Percentiles rank a stretch among this genome's conserved stretches.
Conservation (phyloP, 1,284 basidiomycete genomes). For the Cutaneotrichosporon mucoides region DNA sequence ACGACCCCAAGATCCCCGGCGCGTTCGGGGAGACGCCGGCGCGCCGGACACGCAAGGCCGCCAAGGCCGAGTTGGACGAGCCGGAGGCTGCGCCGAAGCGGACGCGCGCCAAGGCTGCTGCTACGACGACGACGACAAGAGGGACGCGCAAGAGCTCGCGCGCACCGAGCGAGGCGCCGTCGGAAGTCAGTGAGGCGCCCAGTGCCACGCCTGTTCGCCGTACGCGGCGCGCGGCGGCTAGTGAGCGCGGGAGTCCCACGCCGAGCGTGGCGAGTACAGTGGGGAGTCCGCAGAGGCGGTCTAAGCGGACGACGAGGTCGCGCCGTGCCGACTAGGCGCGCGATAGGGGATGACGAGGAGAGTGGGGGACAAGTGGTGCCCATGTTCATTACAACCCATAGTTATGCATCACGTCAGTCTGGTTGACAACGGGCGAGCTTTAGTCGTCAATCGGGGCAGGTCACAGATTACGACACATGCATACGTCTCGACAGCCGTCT, state of each 20-base stretch:
- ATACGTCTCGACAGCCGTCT: constrained; percentile 4
- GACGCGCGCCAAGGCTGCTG: constrained; percentile 22
- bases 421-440: too few species aligned
- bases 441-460: background rate
- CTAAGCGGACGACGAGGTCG: constrained; percentile 15
- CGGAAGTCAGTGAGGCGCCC: constrained; percentile 18
- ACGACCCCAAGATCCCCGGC: constrained; percentile 5
- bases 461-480: constrained; percentile 6
- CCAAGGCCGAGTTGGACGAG: constrained; percentile 29
- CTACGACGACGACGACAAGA: too few species aligned
- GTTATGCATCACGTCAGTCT: background rate
- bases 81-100: constrained; percentile 22
- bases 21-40: constrained; percentile 5
- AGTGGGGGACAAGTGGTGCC: background rate
- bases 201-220: constrained; percentile 20
- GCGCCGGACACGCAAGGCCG: constrained; percentile 31
- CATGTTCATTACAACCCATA: background rate
- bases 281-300: background rate
- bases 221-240: constrained; percentile 25
- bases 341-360: background rate
- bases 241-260: constrained; percentile 38
- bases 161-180: constrained; percentile 5
- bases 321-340: constrained; percentile 8
- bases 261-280: constrained; percentile 29
- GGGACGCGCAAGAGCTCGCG: constrained; percentile 2